Evolutionary conservation across 768 basidiomycete species (phyloP).

Genomic region (Boletus vinaceobasis): DNA sequence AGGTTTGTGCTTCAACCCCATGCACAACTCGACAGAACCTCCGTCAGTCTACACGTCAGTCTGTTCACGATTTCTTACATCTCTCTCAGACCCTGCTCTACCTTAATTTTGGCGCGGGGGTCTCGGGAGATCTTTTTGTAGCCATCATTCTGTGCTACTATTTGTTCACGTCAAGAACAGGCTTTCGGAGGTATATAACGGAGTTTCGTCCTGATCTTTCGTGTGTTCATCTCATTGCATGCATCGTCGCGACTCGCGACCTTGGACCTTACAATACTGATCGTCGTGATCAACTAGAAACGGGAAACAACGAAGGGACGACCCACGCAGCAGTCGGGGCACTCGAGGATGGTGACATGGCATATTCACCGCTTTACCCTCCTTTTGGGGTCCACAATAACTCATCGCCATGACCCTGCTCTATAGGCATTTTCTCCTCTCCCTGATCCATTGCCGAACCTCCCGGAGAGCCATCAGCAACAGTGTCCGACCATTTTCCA

Average conservation of each 20-base stretch:
- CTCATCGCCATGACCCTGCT: too few species aligned
- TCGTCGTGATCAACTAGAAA: too few species aligned
- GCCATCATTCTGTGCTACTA: conserved; percentile 48
- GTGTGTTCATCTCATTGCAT: not conserved
- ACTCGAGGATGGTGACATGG: not conserved
- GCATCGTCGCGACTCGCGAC: too few species aligned
- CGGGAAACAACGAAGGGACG: not conserved
- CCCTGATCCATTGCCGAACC: too few species aligned
- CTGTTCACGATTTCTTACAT: not conserved
- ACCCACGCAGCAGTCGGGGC: too few species aligned
- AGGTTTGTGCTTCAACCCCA: conserved; percentile 40
- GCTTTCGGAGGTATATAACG: conserved; percentile 44
- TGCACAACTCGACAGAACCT: conserved; percentile 36
- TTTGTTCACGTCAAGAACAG: conserved; percentile 46
- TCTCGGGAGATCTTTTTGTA: conserved; percentile 49
- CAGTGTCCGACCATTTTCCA: too few species aligned
- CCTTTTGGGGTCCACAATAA: too few species aligned
- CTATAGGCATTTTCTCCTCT: too few species aligned
- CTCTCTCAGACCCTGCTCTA: conserved; percentile 46
- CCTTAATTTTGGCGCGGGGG: conserved; percentile 47
- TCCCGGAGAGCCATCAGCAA: too few species aligned
- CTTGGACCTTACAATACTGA: too few species aligned
- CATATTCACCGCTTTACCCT: too few species aligned
- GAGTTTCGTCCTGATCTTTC: not conserved
- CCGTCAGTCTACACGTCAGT: conserved; percentile 30